Base-by-base conservation (phyloP, 164 flowering plant species). In the Magnolia officinalis region DNA sequence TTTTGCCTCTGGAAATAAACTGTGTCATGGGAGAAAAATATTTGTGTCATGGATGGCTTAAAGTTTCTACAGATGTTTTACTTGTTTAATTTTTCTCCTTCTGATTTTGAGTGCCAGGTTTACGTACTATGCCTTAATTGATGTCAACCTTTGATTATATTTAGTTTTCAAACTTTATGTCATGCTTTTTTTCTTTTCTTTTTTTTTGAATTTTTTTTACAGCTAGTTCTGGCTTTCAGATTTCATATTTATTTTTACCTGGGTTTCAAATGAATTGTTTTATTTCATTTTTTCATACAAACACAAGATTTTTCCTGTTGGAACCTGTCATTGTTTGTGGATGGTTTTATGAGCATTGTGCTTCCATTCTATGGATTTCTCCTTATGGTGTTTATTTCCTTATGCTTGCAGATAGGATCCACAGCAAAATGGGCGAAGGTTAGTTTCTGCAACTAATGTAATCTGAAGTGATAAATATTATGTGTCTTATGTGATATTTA, bases 361-460 rank as follows among this genome's bases (percentile, higher is more conserved):
- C 8, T 64, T 6, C 19, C 29, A 58, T 82, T 55, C 11, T 55
- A 55, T 11, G 18, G 61, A 55, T 55, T 55, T 55, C 61, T 55
- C 61, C 18, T 55, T 2, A 55, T 55, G 61, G 13, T 16, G 1
- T 59, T 45, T 45, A 10, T 50, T 71, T 75, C 16, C 73, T 4
- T 70, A 52, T 50, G 68, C 29, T 21, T 85, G 82, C 94, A 96
- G 98, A 90, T 83, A 88, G 80, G 78, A 92, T 93, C 59, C 88
- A 88, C 79, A 84, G 92, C 86, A 93, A 93, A 77, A 90, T 93
- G 92, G 98, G 98, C 31, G 98, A 93, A 90, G 98, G 98, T 81
- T 20, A 37, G 76, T 75, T 23, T 31, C 45, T 68, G 9, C 69
- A 55, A 11, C 61, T 55, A 2, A 11, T 2, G 10, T 55, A 55